Evolutionary conservation across 208 protist species (phyloP).

Genomic region (Leishmania mexicana): DNA sequence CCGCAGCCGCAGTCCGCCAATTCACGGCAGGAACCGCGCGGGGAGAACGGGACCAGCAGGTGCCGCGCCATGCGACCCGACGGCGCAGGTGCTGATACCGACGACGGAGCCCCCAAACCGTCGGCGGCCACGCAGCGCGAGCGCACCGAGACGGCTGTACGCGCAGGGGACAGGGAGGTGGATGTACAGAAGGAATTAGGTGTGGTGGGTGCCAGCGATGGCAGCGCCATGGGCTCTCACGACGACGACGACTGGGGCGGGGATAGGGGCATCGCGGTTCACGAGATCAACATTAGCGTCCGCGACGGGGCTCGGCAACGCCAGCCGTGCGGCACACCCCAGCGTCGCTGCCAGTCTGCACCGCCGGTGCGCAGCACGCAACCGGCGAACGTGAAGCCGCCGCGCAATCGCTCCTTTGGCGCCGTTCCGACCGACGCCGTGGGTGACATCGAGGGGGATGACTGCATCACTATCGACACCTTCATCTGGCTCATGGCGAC

Average conservation of each 20-base stretch:
- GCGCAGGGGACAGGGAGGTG: background rate
- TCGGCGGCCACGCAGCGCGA: background rate
- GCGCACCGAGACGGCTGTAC: too few species aligned
- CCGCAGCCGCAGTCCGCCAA: background rate
- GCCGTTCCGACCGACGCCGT: slow-evolving; percentile 33
- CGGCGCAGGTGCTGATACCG: background rate
- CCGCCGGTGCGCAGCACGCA: slow-evolving; percentile 27
- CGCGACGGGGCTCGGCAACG: background rate
- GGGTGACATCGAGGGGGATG: slow-evolving; percentile 55
- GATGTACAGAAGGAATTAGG: background rate
- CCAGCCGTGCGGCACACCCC: background rate
- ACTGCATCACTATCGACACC: slow-evolving; percentile 54
- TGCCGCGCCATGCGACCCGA: background rate
- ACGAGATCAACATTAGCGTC: background rate
- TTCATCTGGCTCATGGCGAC: slow-evolving; percentile 68
- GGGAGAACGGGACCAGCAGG: background rate
- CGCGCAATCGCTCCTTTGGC: slow-evolving; percentile 42
- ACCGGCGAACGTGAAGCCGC: slow-evolving; percentile 16
- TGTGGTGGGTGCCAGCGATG: background rate
- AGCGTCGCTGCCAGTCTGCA: slow-evolving; percentile 25
- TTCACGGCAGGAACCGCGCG: background rate
- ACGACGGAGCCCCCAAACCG: background rate
- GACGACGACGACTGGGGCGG: background rate
- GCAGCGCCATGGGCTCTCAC: background rate
- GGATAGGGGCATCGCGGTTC: background rate